phyloP scores from a whole-genome alignment of 2,329 filamentous ascomycete genomes.

The Zymoseptoria crescenta region DNA sequence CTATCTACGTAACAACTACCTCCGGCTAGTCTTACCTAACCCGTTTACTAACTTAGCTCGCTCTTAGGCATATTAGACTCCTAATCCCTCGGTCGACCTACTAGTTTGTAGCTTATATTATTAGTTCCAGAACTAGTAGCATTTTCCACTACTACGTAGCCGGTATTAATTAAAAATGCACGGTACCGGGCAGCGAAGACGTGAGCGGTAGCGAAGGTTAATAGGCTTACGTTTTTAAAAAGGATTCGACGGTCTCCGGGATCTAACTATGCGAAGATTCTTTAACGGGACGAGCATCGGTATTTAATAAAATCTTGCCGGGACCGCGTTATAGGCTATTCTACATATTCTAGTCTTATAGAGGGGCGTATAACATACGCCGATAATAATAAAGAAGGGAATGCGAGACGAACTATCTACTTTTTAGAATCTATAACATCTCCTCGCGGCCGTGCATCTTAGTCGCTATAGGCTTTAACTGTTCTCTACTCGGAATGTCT shows the following conservation, averaged over 20 bases:
- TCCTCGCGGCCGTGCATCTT: too few species aligned
- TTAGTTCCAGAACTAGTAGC: neutral
- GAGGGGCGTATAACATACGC: too few species aligned
- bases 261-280: neutral
- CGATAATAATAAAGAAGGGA: too few species aligned
- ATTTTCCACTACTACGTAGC: neutral
- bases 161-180: neutral
- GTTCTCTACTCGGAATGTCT: too few species aligned
- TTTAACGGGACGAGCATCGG: too few species aligned
- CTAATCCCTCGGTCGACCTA: neutral
- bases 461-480: too few species aligned
- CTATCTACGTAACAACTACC: too few species aligned
- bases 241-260: neutral
- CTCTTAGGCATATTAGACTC: neutral
- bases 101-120: neutral
- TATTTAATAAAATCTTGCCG: too few species aligned
- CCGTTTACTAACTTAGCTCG: neutral
- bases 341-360: too few species aligned
- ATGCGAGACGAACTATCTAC: too few species aligned
- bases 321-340: too few species aligned
- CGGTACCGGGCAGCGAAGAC: neutral
- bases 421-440: too few species aligned
- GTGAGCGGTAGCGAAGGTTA: neutral
- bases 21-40: neutral
- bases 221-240: neutral